Evolutionary conservation across 768 basidiomycete genomes (phyloP).

Genomic region (Boletus sp.): DNA sequence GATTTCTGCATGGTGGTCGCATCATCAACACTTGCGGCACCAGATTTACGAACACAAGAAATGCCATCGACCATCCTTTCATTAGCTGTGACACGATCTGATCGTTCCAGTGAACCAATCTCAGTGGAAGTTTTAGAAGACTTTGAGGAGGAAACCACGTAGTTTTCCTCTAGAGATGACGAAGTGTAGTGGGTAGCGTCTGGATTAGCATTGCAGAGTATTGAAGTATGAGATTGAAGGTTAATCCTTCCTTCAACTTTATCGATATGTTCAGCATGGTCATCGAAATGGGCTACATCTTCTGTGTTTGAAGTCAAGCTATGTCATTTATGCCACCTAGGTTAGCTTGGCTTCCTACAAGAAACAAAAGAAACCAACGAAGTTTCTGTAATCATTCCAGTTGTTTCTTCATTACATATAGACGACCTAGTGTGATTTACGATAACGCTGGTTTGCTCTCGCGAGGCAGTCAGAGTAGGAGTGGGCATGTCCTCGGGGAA

Average conservation of each 20-base stretch:
- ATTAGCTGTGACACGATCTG: background rate
- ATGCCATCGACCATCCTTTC: background rate
- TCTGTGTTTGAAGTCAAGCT: background rate
- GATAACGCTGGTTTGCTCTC: background rate
- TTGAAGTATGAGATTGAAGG: background rate
- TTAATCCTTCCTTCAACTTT: background rate
- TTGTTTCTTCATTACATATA: background rate
- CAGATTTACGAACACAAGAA: background rate
- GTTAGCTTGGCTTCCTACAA: background rate
- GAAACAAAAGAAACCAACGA: conserved; percentile 5
- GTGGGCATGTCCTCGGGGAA: background rate
- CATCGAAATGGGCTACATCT: background rate
- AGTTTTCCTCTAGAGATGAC: background rate
- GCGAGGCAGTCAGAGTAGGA: background rate
- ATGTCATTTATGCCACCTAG: background rate
- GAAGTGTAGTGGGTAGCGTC: background rate
- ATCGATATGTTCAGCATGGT: background rate
- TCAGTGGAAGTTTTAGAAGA: background rate
- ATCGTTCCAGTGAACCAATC: background rate
- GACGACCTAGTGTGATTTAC: background rate
- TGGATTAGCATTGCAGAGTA: background rate
- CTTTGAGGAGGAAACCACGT: background rate
- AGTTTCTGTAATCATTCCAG: background rate
- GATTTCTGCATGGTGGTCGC: background rate
- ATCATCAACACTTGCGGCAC: background rate